phyloP scores from a whole-genome alignment of 805 yeast genomes.

The Saturnispora dispora region DNA sequence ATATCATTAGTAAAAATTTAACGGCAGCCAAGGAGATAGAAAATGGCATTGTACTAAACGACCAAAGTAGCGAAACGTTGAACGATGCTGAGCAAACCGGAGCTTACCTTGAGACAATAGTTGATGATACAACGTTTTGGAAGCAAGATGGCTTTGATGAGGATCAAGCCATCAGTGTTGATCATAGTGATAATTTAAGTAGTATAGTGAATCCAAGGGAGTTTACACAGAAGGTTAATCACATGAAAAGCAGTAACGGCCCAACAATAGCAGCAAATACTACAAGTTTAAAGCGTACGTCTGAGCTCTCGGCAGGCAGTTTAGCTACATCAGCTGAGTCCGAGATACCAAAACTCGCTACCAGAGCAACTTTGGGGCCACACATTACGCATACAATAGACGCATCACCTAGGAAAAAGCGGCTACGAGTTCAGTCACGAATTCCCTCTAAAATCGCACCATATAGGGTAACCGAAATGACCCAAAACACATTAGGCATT shows the following conservation, averaged over 20 bases:
- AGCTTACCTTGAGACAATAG: constrained; percentile 2
- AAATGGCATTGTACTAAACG: background rate
- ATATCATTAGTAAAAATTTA: no score
- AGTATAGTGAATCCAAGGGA: background rate
- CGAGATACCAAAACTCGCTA: background rate
- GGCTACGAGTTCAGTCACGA: background rate
- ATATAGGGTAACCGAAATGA: background rate
- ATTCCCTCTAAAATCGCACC: background rate
- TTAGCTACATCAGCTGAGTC: no score
- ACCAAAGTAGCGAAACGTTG: background rate
- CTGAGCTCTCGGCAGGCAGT: background rate
- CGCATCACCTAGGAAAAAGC: background rate
- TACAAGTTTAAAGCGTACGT: background rate
- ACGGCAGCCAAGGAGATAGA: background rate
- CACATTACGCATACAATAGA: constrained; percentile 4
- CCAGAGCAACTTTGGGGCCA: background rate
- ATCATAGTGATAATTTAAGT: background rate
- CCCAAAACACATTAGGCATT: background rate
- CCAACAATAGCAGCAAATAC: background rate
- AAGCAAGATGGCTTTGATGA: background rate
- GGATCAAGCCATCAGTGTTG: background rate
- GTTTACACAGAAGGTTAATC: background rate
- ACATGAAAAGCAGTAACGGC: background rate
- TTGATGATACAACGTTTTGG: background rate
- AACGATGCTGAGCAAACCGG: background rate